Base-by-base conservation (phyloP, 257 asterid genomes). In the Petunia axillaris region DNA sequence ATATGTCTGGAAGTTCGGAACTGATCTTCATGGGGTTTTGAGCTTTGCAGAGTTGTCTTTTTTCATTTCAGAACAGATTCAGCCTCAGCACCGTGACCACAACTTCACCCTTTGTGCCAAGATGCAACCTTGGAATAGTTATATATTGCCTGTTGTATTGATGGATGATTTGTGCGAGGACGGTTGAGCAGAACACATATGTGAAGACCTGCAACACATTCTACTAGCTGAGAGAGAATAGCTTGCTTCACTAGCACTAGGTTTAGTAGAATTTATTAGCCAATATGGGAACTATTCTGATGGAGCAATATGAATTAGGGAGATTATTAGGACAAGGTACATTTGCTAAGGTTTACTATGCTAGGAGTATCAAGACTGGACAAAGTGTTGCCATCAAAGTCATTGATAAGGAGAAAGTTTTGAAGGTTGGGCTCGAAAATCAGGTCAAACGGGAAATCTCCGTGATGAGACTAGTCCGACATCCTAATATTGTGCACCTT, bases 311-410 rank as follows among this genome's bases (percentile, higher is more conserved):
- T 52, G 87, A 84, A 37, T 44, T 84, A 44, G 87, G 87, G 15
- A 84, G 75, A 46, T 37, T 81, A 43, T 71, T 84, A 5, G 87
- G 87, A 3, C 85, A 81, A 59, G 87, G 87, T 10, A 64, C 83
- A 39, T 84, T 81, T 76, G 83, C 85, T 8, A 84, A 84, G 80
- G 87, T 84, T 36, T 79, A 81, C 70, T 58, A 77, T 48, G 87
- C 81, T 2, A 71, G 81, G 55, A 79, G 81, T 54, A 59, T 77
- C 37, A 43, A 40, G 54, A 81, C 81, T 14, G 87, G 85, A 6
- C 80, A 81, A 59, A 54, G 78, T 46, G 87, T 84, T 52, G 87
- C 87, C 16, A 78, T 84, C 55, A 84, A 84, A 68, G 75, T 81
- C 39, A 60, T 84, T 2, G 81, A 84, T 75, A 84, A 70, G 78